Evolutionary conservation across 495 filamentous ascomycete species (phyloP).

Genomic region (Penicillium cataractarum): DNA sequence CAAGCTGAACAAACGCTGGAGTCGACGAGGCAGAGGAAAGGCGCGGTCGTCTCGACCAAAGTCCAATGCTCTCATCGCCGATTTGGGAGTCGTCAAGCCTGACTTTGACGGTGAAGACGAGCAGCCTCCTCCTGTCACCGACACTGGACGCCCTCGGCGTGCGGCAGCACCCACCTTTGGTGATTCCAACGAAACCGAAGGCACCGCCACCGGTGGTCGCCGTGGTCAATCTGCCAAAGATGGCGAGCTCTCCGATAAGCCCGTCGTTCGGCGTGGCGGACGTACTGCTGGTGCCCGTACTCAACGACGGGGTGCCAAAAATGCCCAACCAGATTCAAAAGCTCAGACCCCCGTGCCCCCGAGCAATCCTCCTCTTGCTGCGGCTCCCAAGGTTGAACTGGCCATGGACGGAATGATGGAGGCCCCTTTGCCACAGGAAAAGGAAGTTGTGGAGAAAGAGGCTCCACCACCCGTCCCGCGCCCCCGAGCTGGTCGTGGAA

Average conservation of each 20-base stretch:
- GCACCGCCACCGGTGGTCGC: slow-evolving; percentile 38
- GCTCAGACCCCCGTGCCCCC: slow-evolving; percentile 28
- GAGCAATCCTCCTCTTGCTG: slow-evolving; percentile 23
- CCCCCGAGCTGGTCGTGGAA: slow-evolving; percentile 37
- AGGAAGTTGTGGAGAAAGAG: slow-evolving; percentile 32
- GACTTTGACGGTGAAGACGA: slow-evolving; percentile 62
- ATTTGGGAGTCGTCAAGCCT: slow-evolving; percentile 62
- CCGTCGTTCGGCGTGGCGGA: slow-evolving; percentile 51
- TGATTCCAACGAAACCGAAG: slow-evolving; percentile 57
- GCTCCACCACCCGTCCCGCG: slow-evolving; percentile 31
- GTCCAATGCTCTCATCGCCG: slow-evolving; percentile 75
- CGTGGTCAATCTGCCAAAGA: slow-evolving; percentile 51
- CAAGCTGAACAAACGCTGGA: slow-evolving; percentile 71
- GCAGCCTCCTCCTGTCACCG: slow-evolving; percentile 56
- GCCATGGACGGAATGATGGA: slow-evolving; percentile 34
- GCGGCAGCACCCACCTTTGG: slow-evolving; percentile 76
- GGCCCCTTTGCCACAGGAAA: slow-evolving; percentile 15
- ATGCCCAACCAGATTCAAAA: slow-evolving; percentile 37
- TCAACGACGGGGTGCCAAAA: slow-evolving; percentile 39
- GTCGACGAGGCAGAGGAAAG: slow-evolving; percentile 62
- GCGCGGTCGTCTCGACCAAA: slow-evolving; percentile 59
- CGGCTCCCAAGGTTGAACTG: slow-evolving; percentile 39
- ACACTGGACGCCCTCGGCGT: slow-evolving; percentile 68
- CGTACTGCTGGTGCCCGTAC: slow-evolving; percentile 46
- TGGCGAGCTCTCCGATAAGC: slow-evolving; percentile 60